These are phyloP conservation scores for Rhodamnia rubescens DNA, from an alignment of 345 rosid species.

Conservation along the genomic window DNA sequence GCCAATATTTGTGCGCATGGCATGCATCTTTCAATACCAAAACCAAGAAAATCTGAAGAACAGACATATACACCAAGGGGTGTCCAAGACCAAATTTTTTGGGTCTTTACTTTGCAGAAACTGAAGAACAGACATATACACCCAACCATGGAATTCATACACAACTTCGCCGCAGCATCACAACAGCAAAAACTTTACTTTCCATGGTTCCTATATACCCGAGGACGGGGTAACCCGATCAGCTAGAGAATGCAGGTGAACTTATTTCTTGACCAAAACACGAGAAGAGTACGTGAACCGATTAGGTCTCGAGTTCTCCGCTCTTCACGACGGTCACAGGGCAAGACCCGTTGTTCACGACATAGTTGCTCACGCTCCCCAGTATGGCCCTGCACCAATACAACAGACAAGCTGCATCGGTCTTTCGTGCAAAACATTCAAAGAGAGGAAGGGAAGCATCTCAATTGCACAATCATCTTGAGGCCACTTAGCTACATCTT, in stretches of 20 bases:
- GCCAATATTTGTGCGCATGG: background rate
- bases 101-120: background rate
- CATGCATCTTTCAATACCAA: background rate
- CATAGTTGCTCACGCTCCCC: conserved; percentile 85
- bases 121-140: background rate
- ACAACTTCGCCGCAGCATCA: background rate
- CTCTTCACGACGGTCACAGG: conserved; percentile 72
- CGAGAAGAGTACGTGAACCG: background rate
- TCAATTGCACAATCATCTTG: background rate
- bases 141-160: background rate
- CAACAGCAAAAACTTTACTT: background rate
- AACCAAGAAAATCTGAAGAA: no score
- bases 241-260: background rate
- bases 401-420: background rate
- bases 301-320: background rate
- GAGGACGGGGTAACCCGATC: background rate
- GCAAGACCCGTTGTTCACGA: conserved; percentile 58
- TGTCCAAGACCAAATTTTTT: background rate
- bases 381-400: conserved; percentile 41
- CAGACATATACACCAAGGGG: background rate
- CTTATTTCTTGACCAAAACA: background rate
- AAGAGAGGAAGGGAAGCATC: background rate
- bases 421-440: background rate
- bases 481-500: background rate
- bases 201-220: background rate